Evolutionary conservation across 805 yeast species (phyloP), one percentile per base, ranked within the genome.

Genomic region (Yarrowia porcina): DNA sequence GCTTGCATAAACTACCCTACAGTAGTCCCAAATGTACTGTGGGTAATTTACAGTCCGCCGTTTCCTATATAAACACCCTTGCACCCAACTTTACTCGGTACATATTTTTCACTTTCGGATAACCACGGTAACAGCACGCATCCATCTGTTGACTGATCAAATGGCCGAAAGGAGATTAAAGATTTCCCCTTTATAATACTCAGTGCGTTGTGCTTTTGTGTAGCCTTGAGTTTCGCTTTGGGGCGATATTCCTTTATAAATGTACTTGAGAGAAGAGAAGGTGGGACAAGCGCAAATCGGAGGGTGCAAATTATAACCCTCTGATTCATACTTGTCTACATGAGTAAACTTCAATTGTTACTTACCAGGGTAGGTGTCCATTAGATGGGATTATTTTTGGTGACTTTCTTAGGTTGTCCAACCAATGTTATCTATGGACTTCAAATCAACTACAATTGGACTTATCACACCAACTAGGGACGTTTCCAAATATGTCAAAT

Each of bases 161-260:
- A 33, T 45, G 63, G 44, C 63, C 63, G 54, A 41, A 23, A 35
- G 62, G 39, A 39, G 60, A 35, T 52, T 39, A 61, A 50, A 52
- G 49, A 50, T 17, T 9, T 18, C 38, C 64, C 61, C 61, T 56
- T 50, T 49, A 61, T 47, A 36, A 35, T 47, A 52, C 59, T 36
- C 59, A 25, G 59, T 25, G 59, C 42, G 42, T 52, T 52, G 44
- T 52, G 44, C 59, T 52, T 33, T 52, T 25, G 59, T 17, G 44
- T 52, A 52, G 59, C 59, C 32, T 36, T 35, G 59, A 36, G 59
- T 52, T 52, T 52, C 59, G 59, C 59, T 52, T 52, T 36, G 59
- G 59, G 59, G 59, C 59, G 59, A 52, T 52, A 52, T 52, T 52
- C 41, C 33, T 9, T 30, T 32, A 47, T 47, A 49, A 15, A 49